phyloP scores from a whole-genome alignment of 2,329 filamentous ascomycete species.

The Aspergillus fructus region DNA sequence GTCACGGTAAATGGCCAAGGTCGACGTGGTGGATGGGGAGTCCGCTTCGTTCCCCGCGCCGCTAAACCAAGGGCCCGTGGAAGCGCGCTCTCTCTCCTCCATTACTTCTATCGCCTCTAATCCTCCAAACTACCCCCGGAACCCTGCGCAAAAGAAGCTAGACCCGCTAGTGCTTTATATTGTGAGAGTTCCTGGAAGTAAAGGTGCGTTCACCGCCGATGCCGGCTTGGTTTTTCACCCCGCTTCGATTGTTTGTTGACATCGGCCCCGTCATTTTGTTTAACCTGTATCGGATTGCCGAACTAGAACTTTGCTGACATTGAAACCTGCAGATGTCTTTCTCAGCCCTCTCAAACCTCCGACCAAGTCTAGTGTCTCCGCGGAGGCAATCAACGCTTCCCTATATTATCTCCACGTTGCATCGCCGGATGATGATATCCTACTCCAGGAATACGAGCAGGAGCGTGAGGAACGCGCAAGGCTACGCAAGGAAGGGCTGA shows the following conservation, averaged over 20 bases:
- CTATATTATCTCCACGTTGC: slow-evolving; percentile 90
- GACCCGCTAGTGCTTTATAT: slow-evolving; percentile 85
- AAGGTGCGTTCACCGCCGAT: slow-evolving; percentile 57
- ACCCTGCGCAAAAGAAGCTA: slow-evolving; percentile 66
- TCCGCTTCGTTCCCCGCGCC: slow-evolving; percentile 26
- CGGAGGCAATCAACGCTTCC: slow-evolving; percentile 79
- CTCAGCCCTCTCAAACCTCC: slow-evolving; percentile 88
- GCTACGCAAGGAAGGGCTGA: slow-evolving; percentile 24
- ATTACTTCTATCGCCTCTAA: slow-evolving; percentile 80
- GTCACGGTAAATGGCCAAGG: slow-evolving; percentile 21
- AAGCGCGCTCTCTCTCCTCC: slow-evolving; percentile 79
- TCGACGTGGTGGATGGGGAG: slow-evolving; percentile 27
- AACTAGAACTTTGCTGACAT: slow-evolving; percentile 8
- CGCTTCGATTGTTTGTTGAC: neutral
- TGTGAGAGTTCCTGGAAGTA: slow-evolving; percentile 84
- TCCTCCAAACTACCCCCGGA: slow-evolving; percentile 80
- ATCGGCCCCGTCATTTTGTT: neutral
- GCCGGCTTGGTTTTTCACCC: neutral
- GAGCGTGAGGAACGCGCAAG: slow-evolving; percentile 32
- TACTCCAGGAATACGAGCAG: slow-evolving; percentile 40
- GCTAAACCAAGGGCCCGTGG: slow-evolving; percentile 49
- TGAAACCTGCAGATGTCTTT: slow-evolving; percentile 69
- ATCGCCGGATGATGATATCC: slow-evolving; percentile 55
- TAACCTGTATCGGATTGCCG: neutral
- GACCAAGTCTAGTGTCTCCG: slow-evolving; percentile 77